Evolutionary conservation across 2,329 filamentous ascomycete genomes (phyloP), one percentile per base, ranked within the genome.

Genomic region (Sphaerulina vaccinii): DNA sequence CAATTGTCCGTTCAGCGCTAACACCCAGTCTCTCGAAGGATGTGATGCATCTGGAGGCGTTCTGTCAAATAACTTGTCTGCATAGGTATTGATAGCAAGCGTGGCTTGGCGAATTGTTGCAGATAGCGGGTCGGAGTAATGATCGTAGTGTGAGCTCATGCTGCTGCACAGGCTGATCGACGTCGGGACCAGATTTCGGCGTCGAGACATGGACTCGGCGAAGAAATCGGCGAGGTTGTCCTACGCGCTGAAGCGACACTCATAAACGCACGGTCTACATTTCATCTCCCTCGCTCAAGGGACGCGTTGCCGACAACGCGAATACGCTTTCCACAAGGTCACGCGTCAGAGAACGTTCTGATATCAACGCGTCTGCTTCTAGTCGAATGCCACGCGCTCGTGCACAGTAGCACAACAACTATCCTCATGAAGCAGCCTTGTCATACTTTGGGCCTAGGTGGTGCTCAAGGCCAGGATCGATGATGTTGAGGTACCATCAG

Each of bases 391-490:
- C 44, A 47, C 44, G 44, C 37, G 44, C 35, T 29, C 24, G 45
- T 48, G 45, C 18, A 19, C n/a, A n/a, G 45, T 48, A 6, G 22
- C 35, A 48, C 45, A 15, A 35, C 19, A 15, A 29, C 27, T 18
- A 16, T 32, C 39, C 11, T 27, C 15, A 45, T 43, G 48, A 44
- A 44, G 48, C 42, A 51, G 49, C 49, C 41, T 46, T 46, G 49
- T 51, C 24, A 35, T 18, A 51, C 42, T 22, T 35, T 15, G 29
- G 11, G 35, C 15, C 18, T 21, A 38, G 9, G 10, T 6, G 18
- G 35, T 15, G 9, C 18, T 18, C 35, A 38, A n/a, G n/a, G 9
- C 9, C 27, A 32, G 27, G 27, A 32, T 32, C 10, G 27, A 2
- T 13, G 10, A 13, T 13, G 27, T 10, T 32, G n/a, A 11, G 27